Evolutionary conservation across 768 basidiomycete genomes (phyloP), one percentile per base, ranked within the genome.

Genomic region (Podaxis sp.): DNA sequence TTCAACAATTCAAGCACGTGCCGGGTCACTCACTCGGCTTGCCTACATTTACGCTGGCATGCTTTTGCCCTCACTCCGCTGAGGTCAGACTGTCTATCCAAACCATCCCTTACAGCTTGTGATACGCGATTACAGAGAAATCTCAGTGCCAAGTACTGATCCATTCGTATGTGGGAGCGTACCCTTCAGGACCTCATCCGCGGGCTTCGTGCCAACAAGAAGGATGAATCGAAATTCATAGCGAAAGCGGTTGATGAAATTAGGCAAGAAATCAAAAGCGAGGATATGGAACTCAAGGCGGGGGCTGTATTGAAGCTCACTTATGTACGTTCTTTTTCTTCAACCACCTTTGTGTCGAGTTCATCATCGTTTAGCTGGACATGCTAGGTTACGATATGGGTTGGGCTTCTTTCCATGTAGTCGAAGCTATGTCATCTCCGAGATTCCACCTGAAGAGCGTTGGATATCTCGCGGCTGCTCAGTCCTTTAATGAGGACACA

Each of bases 221-320:
- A 87, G 69, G 93, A 96, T 80, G 93, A 96, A 75, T 80, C 87
- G 70, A 91, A 89, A 73, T 97, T 98, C 74, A 93, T 98, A 67
- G 86, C 90, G 0, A 89, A 91, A 68, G 94, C 94, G 4, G 87
- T 98, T n/a, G 89, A 93, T 59, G 97, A 98, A 79, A 96, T 97
- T 69, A 81, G 93, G 67, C 82, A 84, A 63, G 97, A 99, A 78
- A 87, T 98, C 71, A 91, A 87, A 77, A 85, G 84, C 70, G 93
- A 93, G 68, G 97, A 98, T 71, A 96, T 98, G 93, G 94, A 93
- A 66, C 82, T 98, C 67, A 99, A 99, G 76, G 94, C 95, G 0
- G 95, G 83, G 13, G 97, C 96, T 0, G 87, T 98, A 36, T 80
- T 98, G 74, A 99, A 99, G 77, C 86, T 98, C 64, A 94, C 93